Base-by-base conservation (phyloP, 2,329 filamentous ascomycete species). In the Sordariomycetes sp. region DNA sequence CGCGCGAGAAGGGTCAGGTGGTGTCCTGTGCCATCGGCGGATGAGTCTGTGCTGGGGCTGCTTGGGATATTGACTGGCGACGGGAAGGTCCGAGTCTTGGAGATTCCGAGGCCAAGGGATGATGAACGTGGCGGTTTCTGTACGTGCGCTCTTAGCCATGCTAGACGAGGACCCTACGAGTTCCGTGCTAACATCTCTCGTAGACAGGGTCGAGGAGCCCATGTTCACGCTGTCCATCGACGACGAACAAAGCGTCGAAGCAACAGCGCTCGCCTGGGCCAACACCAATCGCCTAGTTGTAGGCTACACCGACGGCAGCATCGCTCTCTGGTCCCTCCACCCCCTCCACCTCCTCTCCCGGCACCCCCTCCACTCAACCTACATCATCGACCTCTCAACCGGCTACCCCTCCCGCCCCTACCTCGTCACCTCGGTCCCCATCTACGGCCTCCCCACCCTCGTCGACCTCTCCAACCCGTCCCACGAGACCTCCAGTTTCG, bases 381-480 rank as follows among this genome's bases (percentile, higher is more conserved):
- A 73, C 56, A 70, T 83, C 3, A 71, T 82, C 59, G 78, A 82
- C 62, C 72, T 84, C 35, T 72, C 73, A 58, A 77, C 78, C 0
- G 78, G 74, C 22, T 82, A 80, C 60, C 80, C 80, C 3, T 78
- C 79, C 1, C 69, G 77, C 58, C 80, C 80, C 0, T 79, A 78
- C 60, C 64, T 81, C 10, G 69, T 83, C n/a, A 74, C 76, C 7
- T 80, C 79, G 1, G 71, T 74, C 3, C 79, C 80, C 0, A 70
- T 82, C 15, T 78, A 78, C 22, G 80, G 80, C 56, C 72, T 76
- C 24, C 68, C 74, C 24, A 78, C 76, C 24, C 64, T 83, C 10
- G 70, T 79, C 5, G 79, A 84, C 64, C 68, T 84, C 10, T 71
- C 70, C 24, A 70, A 74, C 25, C 79, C 80, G 1, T 77, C 74